A percentile compares a stretch with the other conserved stretches of the same genome.
Evolutionary conservation across 306 rosid genomes (phyloP).

Genomic region (Cicer yamashitae): DNA sequence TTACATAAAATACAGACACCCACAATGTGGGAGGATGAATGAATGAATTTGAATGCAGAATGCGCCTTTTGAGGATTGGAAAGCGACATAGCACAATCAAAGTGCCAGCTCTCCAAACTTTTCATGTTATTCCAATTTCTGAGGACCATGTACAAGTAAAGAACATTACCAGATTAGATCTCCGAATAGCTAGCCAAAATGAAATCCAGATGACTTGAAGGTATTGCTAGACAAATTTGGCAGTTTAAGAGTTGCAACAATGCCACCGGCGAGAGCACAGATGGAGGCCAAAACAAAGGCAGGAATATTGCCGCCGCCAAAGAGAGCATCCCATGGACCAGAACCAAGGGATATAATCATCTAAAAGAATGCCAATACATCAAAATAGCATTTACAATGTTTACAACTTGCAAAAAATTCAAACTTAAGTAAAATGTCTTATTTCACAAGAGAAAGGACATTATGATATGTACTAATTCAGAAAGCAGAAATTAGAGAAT

Average conservation of each 20-base stretch:
- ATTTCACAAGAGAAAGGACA: not conserved
- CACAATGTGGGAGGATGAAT: conserved; percentile 53
- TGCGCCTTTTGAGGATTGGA: conserved; percentile 46
- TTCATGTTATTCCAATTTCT: conserved; percentile 42
- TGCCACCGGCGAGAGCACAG: conserved; percentile 74
- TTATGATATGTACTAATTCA: not conserved
- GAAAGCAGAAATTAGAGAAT: conserved; percentile 5
- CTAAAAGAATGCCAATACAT: conserved; percentile 49
- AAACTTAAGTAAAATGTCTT: conserved; percentile 27
- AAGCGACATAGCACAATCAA: conserved; percentile 42
- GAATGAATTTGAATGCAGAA: conserved; percentile 69
- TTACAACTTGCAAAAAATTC: conserved; percentile 11
- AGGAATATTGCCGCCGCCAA: conserved; percentile 90
- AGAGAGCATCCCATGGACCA: conserved; percentile 98
- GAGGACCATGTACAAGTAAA: conserved; percentile 44
- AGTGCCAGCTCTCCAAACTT: conserved; percentile 42
- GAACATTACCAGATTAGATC: conserved; percentile 30
- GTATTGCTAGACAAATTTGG: conserved; percentile 65
- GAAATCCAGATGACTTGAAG: conserved; percentile 73
- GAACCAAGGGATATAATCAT: conserved; percentile 91
- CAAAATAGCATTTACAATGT: conserved; percentile 30
- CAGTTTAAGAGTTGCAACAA: conserved; percentile 69
- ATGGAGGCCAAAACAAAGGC: conserved; percentile 91
- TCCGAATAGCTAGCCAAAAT: conserved; percentile 60
- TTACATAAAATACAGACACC: conserved; percentile 58